Conservation (phyloP, 805 yeast genomes). For the Wickerhamiella nectarea region DNA sequence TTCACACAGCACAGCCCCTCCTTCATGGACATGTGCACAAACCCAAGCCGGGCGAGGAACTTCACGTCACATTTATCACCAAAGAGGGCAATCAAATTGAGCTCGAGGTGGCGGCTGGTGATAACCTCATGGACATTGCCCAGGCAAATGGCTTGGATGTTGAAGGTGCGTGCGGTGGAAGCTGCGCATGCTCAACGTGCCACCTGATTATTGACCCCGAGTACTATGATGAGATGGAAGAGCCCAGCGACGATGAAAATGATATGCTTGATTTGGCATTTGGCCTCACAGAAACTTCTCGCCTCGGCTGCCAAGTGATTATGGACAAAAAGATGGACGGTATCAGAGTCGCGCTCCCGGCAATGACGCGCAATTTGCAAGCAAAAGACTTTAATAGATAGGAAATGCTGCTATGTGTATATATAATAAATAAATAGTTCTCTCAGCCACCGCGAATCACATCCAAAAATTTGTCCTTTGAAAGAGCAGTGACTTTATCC, state of each 20-base stretch:
- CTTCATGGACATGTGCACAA: slow-evolving; percentile 76
- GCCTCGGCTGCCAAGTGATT: slow-evolving; percentile 86
- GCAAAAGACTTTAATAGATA: slow-evolving; percentile 47
- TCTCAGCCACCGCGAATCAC: slow-evolving; percentile 38
- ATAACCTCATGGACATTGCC: slow-evolving; percentile 81
- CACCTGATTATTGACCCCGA: slow-evolving; percentile 95
- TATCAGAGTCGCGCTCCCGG: slow-evolving; percentile 85
- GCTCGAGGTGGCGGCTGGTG: slow-evolving; percentile 84
- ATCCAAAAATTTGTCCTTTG: slow-evolving; percentile 82
- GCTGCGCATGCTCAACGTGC: slow-evolving; percentile 97
- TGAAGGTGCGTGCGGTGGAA: slow-evolving; percentile 98
- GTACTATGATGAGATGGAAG: slow-evolving; percentile 77
- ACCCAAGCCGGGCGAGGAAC: slow-evolving; percentile 89
- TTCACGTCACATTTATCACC: slow-evolving; percentile 74
- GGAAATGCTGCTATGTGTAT: slow-evolving; percentile 2
- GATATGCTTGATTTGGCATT: slow-evolving; percentile 97
- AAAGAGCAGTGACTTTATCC: slow-evolving; percentile 50
- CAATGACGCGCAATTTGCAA: slow-evolving; percentile 91
- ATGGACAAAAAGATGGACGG: slow-evolving; percentile 91
- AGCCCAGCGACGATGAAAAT: slow-evolving; percentile 94
- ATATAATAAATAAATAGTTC: slow-evolving; percentile 8
- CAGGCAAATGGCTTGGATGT: slow-evolving; percentile 86
- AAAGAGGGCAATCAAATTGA: slow-evolving; percentile 79
- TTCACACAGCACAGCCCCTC: not conserved
- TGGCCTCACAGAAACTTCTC: slow-evolving; percentile 90